Evolutionary conservation across 2,329 filamentous ascomycete genomes (phyloP).

Genomic region (Aschersonia sp.): DNA sequence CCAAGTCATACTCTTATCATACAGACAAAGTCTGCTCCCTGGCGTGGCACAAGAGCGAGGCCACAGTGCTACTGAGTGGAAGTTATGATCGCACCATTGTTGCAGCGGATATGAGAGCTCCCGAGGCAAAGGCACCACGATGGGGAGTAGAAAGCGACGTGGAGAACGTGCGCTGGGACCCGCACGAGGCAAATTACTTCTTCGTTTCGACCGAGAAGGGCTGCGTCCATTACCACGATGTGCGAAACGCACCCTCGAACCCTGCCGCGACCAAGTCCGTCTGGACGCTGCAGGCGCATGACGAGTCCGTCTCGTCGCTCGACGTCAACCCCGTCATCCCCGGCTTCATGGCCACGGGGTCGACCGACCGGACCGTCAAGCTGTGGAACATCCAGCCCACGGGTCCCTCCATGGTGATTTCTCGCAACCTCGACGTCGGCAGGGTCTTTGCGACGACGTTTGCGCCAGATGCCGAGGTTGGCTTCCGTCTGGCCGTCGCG

Average conservation of each 20-base stretch:
- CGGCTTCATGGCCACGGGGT: constrained; percentile 86
- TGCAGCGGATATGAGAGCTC: constrained; percentile 91
- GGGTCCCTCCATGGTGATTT: constrained; percentile 81
- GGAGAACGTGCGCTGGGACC: constrained; percentile 85
- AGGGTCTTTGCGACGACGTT: constrained; percentile 89
- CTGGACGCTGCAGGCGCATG: constrained; percentile 93
- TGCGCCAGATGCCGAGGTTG: constrained; percentile 78
- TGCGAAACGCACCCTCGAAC: constrained; percentile 58
- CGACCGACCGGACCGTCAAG: constrained; percentile 90
- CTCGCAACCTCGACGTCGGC: constrained; percentile 82
- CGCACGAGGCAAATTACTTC: constrained; percentile 85
- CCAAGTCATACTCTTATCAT: constrained; percentile 91
- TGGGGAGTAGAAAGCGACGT: constrained; percentile 96
- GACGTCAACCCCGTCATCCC: constrained; percentile 84
- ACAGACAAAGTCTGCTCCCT: constrained; percentile 96
- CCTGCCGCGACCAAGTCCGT: constrained; percentile 68
- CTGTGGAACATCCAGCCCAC: constrained; percentile 79
- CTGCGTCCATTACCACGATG: constrained; percentile 83
- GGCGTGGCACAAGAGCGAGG: constrained; percentile 80
- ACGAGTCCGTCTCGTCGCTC: constrained; percentile 81
- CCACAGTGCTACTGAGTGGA: constrained; percentile 79
- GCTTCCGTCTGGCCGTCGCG: constrained; percentile 83
- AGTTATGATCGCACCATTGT: constrained; percentile 92
- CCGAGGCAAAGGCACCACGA: constrained; percentile 63
- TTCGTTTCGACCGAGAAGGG: constrained; percentile 90